Base-by-base conservation (phyloP, 2,329 filamentous ascomycete species). In the Endoconidiophora polonica region DNA sequence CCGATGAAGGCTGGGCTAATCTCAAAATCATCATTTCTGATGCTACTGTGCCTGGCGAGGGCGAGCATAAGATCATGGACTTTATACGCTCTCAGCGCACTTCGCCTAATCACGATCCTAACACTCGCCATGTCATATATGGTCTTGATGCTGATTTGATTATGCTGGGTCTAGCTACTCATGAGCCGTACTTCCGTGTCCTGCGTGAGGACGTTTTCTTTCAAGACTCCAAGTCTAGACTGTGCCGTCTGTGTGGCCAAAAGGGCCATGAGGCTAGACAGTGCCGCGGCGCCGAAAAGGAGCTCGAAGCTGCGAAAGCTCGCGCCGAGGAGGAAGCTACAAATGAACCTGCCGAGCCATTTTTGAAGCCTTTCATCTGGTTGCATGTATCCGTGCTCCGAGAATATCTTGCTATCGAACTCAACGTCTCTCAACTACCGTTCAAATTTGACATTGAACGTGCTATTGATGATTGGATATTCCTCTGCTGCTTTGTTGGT, bases 51-150 rank as follows among this genome's bases (percentile, higher is more conserved):
- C 91, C 91, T 49, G 91, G 91, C 61, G 91, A 98, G 68, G 91
- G 91, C 62, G 91, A 98, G 68, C 91, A 98, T 66, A 98, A 98
- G 66, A 96, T 98, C 61, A 98, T 98, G 91, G 81, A 91, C 58
- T 98, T 96, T 63, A 78, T 98, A 57, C 81, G 91, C 59, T 94
- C 90, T 37, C 93, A 98, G 65, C 80, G 91, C 59, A 78, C 83
- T 46, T 91, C 86, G 48, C 82, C 88, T 4, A 82, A 93, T 56
- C 87, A 98, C 64, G 82, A 98, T 60, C 91, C 91, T 22, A 96
- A 98, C 63, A 96, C 91, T 20, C 83, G 85, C 54, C 91, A 98
- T 67, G 93, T 98, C 59, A 95, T 98, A 55, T 98, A 98, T 62
- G 91, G 91, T 46, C 73, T 98, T 57, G 91, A 98, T 69, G 93